Evolutionary conservation across 2,329 filamentous ascomycete species (phyloP).

Genomic region (Hymenoscyphus fraxineus): DNA sequence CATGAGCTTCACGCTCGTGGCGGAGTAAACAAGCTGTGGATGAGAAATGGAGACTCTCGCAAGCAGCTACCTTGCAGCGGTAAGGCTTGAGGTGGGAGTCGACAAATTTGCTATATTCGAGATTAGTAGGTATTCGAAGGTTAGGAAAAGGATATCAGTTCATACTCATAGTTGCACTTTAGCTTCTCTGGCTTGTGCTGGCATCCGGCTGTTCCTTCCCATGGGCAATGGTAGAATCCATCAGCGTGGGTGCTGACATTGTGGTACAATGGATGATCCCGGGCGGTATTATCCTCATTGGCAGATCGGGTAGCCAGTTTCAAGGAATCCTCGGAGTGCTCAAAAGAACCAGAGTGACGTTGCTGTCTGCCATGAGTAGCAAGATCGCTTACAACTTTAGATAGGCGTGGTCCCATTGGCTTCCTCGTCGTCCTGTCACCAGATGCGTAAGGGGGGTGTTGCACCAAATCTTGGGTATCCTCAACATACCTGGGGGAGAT

Average conservation of each 20-base stretch:
- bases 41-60: conserved; percentile 84
- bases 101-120: conserved; percentile 76
- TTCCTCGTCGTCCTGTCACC: conserved; percentile 30
- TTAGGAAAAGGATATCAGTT: conserved; percentile 5
- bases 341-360: conserved; percentile 22
- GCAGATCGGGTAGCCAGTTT: conserved; percentile 31
- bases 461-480: conserved; percentile 29
- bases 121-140: conserved; percentile 26
- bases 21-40: conserved; percentile 92
- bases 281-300: conserved; percentile 40
- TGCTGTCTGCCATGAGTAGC: conserved; percentile 23
- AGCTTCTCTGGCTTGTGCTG: conserved; percentile 91
- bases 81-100: conserved; percentile 97
- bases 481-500: conserved; percentile 34
- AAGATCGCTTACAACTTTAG: conserved; percentile 32
- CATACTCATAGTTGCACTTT: conserved; percentile 99
- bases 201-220: conserved; percentile 68
- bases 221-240: conserved; percentile 91
- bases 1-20: conserved; percentile 93
- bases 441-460: conserved; percentile 30
- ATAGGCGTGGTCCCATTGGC: conserved; percentile 30
- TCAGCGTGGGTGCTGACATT: conserved; percentile 61
- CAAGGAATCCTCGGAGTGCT: conserved; percentile 29
- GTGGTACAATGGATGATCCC: conserved; percentile 69
- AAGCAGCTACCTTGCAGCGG: conserved; percentile 81